Percentiles rank a stretch among this genome's conserved stretches.
Evolutionary conservation across 176 grass and related monocot species (phyloP).

Genomic region (Oryza punctata): DNA sequence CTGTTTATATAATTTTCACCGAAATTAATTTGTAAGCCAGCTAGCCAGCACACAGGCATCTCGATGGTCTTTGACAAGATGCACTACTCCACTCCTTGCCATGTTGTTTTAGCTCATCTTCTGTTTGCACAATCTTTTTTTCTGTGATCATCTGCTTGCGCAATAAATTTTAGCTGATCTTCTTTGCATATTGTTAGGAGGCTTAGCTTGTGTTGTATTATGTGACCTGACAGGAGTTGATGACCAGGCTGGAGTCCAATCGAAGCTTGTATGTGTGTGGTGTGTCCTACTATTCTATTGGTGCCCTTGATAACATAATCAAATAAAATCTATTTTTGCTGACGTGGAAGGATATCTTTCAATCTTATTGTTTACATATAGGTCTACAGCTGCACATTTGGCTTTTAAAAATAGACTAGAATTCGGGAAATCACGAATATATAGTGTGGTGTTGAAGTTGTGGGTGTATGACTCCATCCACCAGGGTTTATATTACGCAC

Average conservation of each 20-base stretch:
- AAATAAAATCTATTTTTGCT: conserved; percentile 44
- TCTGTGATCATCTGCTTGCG: conserved; percentile 1
- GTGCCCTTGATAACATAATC: not conserved
- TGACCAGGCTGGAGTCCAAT: conserved; percentile 42
- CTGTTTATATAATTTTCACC: conserved; percentile 35
- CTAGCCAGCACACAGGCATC: conserved; percentile 16
- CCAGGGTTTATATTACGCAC: too few relatives aligned
- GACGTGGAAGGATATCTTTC: conserved; percentile 34
- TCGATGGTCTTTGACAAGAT: conserved; percentile 29
- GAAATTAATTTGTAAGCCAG: conserved; percentile 1
- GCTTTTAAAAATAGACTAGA: not conserved
- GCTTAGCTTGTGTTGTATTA: conserved; percentile 31
- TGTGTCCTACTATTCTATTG: conserved; percentile 2
- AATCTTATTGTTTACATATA: not conserved
- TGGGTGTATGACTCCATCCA: too few relatives aligned
- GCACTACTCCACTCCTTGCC: conserved; percentile 47
- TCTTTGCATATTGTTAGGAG: conserved; percentile 26
- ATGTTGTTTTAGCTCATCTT: conserved; percentile 20
- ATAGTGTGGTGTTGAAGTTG: too few relatives aligned
- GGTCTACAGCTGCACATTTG: not conserved
- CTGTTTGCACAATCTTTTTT: conserved; percentile 19
- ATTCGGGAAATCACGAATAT: not conserved
- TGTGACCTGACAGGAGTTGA: conserved; percentile 41
- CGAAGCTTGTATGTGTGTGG: not conserved
- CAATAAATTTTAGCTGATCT: not conserved